phyloP scores from a whole-genome alignment of 1,284 basidiomycete genomes.

The Meira miltonrushii region DNA sequence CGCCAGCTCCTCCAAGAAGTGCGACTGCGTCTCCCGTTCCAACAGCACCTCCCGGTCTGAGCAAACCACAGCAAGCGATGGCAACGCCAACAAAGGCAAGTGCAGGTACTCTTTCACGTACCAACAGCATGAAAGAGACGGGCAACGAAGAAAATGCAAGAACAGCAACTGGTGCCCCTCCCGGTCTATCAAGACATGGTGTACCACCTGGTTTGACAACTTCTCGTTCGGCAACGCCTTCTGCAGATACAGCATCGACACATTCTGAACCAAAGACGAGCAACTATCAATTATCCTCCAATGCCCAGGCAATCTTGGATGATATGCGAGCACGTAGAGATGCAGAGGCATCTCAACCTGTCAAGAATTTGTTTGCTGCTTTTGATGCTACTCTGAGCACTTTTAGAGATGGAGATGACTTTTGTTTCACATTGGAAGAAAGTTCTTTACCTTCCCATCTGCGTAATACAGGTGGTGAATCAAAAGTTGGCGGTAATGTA shows the following conservation, averaged over 20 bases:
- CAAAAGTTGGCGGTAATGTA: background rate
- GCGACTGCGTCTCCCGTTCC: constrained; percentile 10
- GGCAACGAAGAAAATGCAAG: background rate
- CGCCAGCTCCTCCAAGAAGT: background rate
- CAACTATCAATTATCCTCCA: constrained; percentile 77
- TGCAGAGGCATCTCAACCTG: constrained; percentile 59
- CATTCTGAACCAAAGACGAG: constrained; percentile 58
- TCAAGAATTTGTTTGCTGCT: constrained; percentile 36
- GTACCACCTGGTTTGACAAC: constrained; percentile 4
- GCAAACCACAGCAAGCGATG: constrained; percentile 9
- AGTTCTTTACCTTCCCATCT: constrained; percentile 11
- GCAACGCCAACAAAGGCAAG: constrained; percentile 2
- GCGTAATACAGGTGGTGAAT: background rate
- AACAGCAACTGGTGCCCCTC: background rate
- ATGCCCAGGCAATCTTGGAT: constrained; percentile 74
- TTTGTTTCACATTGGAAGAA: constrained; percentile 41
- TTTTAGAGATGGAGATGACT: constrained; percentile 44
- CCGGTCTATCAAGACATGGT: background rate
- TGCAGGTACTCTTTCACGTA: background rate
- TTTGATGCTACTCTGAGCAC: constrained; percentile 44
- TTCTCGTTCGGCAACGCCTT: constrained; percentile 10
- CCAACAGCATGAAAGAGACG: background rate
- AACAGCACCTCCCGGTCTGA: constrained; percentile 11
- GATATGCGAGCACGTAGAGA: constrained; percentile 74
- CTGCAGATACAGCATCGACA: constrained; percentile 48